Conservation (phyloP, 2,329 filamentous ascomycete genomes). For the Immersiporthe knoxdaviesiana region DNA sequence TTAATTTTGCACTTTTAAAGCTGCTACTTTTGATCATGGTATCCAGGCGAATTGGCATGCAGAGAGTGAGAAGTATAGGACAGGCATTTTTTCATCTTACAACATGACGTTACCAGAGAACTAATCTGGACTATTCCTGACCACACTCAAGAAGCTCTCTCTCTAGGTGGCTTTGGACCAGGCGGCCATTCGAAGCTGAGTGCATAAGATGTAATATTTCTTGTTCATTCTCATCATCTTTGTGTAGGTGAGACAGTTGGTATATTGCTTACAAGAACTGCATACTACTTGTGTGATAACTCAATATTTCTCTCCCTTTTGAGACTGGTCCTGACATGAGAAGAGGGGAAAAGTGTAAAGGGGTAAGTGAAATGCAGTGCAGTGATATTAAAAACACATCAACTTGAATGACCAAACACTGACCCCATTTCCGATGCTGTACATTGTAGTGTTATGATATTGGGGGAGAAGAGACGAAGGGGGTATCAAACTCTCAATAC, state of each 20-base stretch:
- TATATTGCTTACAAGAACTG: not conserved
- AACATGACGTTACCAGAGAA: not conserved
- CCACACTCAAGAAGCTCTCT: not conserved
- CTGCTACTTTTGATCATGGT: too few relatives aligned
- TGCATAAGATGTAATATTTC: not conserved
- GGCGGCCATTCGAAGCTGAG: not conserved
- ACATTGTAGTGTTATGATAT: not conserved
- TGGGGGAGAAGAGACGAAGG: not conserved
- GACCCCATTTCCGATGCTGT: not conserved
- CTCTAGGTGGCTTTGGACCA: not conserved
- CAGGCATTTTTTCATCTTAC: not conserved
- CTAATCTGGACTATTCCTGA: not conserved
- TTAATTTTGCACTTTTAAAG: too few relatives aligned
- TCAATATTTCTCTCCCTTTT: not conserved
- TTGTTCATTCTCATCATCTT: not conserved
- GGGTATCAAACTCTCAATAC: slow-evolving; percentile 23
- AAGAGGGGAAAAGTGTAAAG: not conserved
- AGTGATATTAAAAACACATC: slow-evolving; percentile 1
- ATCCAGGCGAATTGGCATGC: not conserved
- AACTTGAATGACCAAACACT: not conserved
- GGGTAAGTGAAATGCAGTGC: not conserved
- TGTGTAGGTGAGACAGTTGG: not conserved
- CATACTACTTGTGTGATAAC: not conserved
- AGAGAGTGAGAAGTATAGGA: not conserved
- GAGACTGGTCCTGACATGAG: not conserved